phyloP scores from a whole-genome alignment of 768 basidiomycete genomes.

The Wakefieldia striispora region DNA sequence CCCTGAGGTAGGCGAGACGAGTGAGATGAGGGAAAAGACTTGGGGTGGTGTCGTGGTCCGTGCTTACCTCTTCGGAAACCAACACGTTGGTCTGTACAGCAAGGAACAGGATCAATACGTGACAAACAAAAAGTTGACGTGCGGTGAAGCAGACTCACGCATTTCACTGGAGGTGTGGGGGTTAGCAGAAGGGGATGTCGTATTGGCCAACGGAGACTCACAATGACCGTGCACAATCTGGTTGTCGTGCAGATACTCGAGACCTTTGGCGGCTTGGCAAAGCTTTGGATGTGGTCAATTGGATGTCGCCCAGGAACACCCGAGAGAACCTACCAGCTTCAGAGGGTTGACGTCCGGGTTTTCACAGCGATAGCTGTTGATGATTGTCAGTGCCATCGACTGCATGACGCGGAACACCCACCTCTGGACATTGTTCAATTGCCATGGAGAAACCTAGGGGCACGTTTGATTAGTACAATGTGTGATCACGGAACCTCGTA shows the following conservation, averaged over 20 bases:
- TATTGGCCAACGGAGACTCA: slow-evolving; percentile 31
- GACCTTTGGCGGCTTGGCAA: slow-evolving; percentile 51
- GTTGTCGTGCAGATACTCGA: slow-evolving; percentile 53
- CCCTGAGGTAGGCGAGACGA: slow-evolving; percentile 34
- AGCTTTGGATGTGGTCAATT: slow-evolving; percentile 35
- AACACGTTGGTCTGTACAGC: slow-evolving; percentile 52
- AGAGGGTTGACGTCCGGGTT: slow-evolving; percentile 40
- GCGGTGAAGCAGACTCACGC: slow-evolving; percentile 40
- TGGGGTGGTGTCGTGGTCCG: neutral
- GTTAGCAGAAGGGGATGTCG: slow-evolving; percentile 1
- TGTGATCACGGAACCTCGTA: neutral
- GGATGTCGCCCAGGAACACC: neutral
- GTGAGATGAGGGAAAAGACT: too few species aligned
- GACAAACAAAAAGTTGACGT: neutral
- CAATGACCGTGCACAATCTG: slow-evolving; percentile 60
- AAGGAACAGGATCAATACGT: slow-evolving; percentile 2
- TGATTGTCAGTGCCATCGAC: neutral
- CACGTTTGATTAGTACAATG: neutral
- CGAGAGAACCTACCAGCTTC: slow-evolving; percentile 35
- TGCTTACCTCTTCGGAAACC: slow-evolving; percentile 46
- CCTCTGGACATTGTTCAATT: slow-evolving; percentile 55
- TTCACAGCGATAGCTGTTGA: slow-evolving; percentile 39
- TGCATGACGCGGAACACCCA: slow-evolving; percentile 21
- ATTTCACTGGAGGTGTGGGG: slow-evolving; percentile 47
- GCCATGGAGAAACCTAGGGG: slow-evolving; percentile 59